phyloP scores from a whole-genome alignment of 1,284 basidiomycete genomes.

The Malassezia globosa region DNA sequence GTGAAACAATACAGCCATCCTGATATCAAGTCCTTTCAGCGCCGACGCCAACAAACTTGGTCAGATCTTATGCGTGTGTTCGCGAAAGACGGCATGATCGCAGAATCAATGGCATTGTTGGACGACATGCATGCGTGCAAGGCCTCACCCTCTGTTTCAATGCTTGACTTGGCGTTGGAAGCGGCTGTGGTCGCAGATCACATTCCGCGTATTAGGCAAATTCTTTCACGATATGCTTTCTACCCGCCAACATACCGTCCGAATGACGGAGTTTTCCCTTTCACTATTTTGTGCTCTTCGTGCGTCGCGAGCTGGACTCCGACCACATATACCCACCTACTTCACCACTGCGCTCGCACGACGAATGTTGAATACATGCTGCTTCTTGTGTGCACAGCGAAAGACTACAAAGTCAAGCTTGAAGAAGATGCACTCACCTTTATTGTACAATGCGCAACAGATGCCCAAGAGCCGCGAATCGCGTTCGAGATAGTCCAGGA shows the following conservation, averaged over 20 bases:
- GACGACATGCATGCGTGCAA: conserved; percentile 24
- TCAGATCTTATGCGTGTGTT: conserved; percentile 3
- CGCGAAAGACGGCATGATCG: conserved; percentile 18
- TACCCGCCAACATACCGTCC: too few relatives aligned
- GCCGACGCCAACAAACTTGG: not conserved
- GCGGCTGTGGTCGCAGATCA: conserved; percentile 22
- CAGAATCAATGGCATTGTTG: conserved; percentile 19
- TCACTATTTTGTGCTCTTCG: not conserved
- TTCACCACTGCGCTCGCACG: conserved; percentile 21
- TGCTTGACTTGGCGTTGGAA: conserved; percentile 23
- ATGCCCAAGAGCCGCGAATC: conserved; percentile 22
- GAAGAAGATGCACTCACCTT: conserved; percentile 14
- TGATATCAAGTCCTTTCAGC: too few relatives aligned
- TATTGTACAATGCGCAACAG: conserved; percentile 17
- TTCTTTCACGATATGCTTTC: conserved; percentile 9
- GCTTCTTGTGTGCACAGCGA: conserved; percentile 20
- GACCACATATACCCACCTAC: conserved; percentile 22
- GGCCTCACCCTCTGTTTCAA: conserved; percentile 17
- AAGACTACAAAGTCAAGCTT: conserved; percentile 12
- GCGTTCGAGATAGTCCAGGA: conserved; percentile 24
- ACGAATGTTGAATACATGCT: conserved; percentile 29
- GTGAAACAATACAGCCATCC: too few relatives aligned
- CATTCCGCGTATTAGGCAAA: conserved; percentile 7
- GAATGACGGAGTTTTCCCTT: not conserved
- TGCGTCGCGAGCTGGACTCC: conserved; percentile 19